These are phyloP conservation scores for Fusarium pseudoanthophilum DNA, from an alignment of 2,329 filamentous ascomycete genomes.

Conservation along the genomic window DNA sequence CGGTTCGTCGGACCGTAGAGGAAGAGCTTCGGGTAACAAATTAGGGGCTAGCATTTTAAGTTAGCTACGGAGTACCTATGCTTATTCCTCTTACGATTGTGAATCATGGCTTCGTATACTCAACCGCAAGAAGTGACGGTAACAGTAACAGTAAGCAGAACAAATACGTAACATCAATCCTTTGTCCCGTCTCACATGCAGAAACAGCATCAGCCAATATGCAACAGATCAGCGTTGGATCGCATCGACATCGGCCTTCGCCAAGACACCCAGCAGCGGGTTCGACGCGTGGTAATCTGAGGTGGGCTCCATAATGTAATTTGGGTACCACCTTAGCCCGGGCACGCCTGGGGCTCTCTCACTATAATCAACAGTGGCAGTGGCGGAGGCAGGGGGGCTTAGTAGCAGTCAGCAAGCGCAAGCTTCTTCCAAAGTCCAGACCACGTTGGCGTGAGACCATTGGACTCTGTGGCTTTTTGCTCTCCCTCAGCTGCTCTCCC, in stretches of 20 bases:
- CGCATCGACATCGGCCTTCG: constrained; percentile 12
- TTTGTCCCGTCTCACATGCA: constrained; percentile 2
- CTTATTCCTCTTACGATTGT: background rate
- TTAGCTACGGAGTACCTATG: background rate
- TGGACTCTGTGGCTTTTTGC: constrained; percentile 29
- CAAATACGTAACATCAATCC: background rate
- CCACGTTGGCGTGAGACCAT: constrained; percentile 28
- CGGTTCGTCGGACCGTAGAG: constrained; percentile 12
- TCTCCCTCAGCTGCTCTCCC: constrained; percentile 23
- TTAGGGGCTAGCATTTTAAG: background rate
- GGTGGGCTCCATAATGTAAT: background rate
- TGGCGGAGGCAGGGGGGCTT: constrained; percentile 16
- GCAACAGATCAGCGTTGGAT: background rate
- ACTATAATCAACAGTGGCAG: background rate
- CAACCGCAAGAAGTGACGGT: background rate
- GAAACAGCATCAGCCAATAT: background rate
- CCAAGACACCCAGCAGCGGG: background rate
- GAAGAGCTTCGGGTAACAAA: constrained; percentile 16
- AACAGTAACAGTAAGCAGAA: background rate
- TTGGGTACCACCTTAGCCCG: background rate
- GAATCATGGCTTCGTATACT: background rate
- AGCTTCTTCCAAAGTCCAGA: constrained; percentile 20
- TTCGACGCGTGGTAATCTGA: constrained; percentile 6
- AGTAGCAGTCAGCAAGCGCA: constrained; percentile 18
- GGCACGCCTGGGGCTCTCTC: background rate